Evolutionary conservation across 768 basidiomycete genomes (phyloP), one percentile per base, ranked within the genome.

Genomic region (Harrya chromipes): DNA sequence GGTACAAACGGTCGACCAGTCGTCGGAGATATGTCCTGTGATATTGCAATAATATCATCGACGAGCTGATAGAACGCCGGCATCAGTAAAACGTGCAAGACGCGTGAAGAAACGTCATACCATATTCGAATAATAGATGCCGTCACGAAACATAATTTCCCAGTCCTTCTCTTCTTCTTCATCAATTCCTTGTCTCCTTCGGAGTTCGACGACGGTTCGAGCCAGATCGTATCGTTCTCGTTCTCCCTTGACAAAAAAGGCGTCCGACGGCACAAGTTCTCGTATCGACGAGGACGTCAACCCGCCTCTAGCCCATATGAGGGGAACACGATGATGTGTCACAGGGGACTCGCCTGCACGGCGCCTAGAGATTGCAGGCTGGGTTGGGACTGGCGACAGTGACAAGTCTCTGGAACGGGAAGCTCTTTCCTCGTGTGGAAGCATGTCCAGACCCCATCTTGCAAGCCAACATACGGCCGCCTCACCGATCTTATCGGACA

Each of bases 401-500:
- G 63, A 50, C 17, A 52, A 2, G n/a, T 60, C 58, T 43, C 50
- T 52, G 47, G 38, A 46, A 16, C 39, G 50, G 34, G 53, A 37
- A 10, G 55, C 54, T 36, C 67, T 68, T 56, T 83, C 78, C 60
- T 91, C 89, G 27, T 78, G 74, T 9, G 62, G 60, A n/a, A 95
- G 75, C 54, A 95, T 75, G 62, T 97, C 93, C 12, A 70, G 64
- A 0, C 84, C 90, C 94, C 94, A 97, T 38, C 90, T 75, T 1
- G 84, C 78, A 16, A 97, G 73, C 92, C 93, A 97, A 65, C 87
- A 90, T 3, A 81, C 80, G 57, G 86, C 85, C 0, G 90, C 86
- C 68, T 95, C 92, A 12, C 94, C 94, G 48, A 97, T 90, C 71
- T 91, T 94, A 68, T 92, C 83, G 0, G 88, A 88, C 10, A 93